Conservation (phyloP, 2,329 filamentous ascomycete genomes). For the Sporothrix mexicana region DNA sequence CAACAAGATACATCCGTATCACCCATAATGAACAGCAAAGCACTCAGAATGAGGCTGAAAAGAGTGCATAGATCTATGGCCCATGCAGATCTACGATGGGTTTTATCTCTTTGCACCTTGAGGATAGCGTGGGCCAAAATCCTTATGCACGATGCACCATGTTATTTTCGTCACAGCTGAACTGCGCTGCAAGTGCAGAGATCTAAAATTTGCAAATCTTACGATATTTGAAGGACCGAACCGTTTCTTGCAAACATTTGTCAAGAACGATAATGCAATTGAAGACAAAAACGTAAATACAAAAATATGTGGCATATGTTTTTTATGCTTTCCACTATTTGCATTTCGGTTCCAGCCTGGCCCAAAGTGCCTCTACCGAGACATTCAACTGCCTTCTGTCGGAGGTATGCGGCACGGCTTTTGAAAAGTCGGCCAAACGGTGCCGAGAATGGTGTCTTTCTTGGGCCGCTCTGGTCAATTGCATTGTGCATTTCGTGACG, state of each 20-base stretch:
- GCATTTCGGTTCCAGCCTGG: too few species aligned
- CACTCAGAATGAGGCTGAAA: conserved; percentile 4
- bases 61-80: background rate
- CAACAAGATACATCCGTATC: too few species aligned
- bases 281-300: too few species aligned
- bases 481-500: background rate
- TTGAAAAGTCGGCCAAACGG: background rate
- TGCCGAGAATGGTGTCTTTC: background rate
- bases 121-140: background rate
- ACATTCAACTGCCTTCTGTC: background rate
- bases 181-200: background rate
- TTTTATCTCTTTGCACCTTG: too few species aligned
- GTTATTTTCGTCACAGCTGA: conserved; percentile 14
- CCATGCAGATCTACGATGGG: too few species aligned
- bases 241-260: background rate
- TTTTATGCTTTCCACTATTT: too few species aligned
- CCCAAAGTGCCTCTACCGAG: background rate
- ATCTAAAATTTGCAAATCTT: background rate
- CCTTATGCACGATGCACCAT: background rate
- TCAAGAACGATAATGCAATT: too few species aligned
- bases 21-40: too few species aligned
- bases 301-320: too few species aligned
- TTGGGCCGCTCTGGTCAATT: background rate
- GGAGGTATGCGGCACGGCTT: background rate
- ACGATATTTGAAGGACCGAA: background rate